Evolutionary conservation across 169 alveolate genomes (phyloP).

Genomic region (Nephromyces sp.): DNA sequence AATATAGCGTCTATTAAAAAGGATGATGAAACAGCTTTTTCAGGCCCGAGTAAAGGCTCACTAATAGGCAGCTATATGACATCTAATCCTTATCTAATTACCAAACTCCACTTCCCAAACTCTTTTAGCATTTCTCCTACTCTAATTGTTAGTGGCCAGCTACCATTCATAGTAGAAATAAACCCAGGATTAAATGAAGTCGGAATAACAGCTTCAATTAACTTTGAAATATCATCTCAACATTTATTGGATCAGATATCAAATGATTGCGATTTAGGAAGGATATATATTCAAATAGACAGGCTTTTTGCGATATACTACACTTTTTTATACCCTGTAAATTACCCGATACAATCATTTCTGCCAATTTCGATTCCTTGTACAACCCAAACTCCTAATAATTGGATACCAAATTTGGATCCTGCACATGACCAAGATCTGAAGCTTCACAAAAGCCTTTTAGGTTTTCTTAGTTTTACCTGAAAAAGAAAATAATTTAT

Average conservation of each 20-base stretch:
- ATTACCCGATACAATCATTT: background rate
- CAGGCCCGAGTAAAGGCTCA: too few species aligned
- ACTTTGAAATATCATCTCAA: background rate
- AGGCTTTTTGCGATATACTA: background rate
- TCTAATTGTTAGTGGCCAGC: background rate
- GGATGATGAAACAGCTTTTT: too few species aligned
- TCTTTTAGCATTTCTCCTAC: background rate
- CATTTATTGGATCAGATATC: background rate
- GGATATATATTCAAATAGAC: background rate
- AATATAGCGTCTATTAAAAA: too few species aligned
- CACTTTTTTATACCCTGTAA: background rate
- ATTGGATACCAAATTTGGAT: background rate
- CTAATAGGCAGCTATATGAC: background rate
- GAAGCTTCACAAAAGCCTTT: background rate
- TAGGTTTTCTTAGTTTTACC: background rate
- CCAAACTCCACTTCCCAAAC: background rate
- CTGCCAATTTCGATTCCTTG: background rate
- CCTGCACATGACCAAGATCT: background rate
- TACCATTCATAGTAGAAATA: background rate
- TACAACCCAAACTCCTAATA: too few species aligned
- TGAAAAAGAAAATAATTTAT: background rate
- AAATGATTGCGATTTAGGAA: background rate
- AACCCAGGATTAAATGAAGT: background rate
- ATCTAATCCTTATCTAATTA: background rate
- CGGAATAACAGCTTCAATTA: background rate